phyloP scores from a whole-genome alignment of 768 basidiomycete genomes.

The Dendrothele bispora region DNA sequence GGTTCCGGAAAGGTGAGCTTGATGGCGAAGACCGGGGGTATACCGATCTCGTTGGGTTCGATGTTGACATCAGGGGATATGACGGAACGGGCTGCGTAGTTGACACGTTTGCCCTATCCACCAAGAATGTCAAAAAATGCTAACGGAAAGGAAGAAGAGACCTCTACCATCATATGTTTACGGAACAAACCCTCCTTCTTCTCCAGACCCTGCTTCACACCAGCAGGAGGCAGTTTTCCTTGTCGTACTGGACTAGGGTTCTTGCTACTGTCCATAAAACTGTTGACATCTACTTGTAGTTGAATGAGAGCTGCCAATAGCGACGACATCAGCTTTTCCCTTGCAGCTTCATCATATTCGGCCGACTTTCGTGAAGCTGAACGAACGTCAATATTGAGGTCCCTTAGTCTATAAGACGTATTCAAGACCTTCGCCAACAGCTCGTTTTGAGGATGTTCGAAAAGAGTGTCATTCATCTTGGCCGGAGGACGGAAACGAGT shows the following conservation, averaged over 20 bases:
- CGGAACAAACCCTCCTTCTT: conserved; percentile 99
- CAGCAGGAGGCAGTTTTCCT: conserved; percentile 88
- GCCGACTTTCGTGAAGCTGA: conserved; percentile 61
- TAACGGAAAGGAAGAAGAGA: neutral
- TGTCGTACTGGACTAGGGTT: conserved; percentile 84
- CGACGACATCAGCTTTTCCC: conserved; percentile 58
- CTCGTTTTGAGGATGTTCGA: conserved; percentile 96
- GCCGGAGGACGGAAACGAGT: conserved; percentile 95
- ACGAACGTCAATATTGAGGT: conserved; percentile 67
- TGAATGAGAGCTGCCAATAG: conserved; percentile 85
- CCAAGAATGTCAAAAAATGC: conserved; percentile 3
- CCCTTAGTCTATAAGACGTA: conserved; percentile 78
- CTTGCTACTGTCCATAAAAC: conserved; percentile 95
- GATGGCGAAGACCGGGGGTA: conserved; percentile 95
- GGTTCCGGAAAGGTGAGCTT: conserved; percentile 98
- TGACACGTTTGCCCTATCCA: conserved; percentile 97
- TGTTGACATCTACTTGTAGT: conserved; percentile 93
- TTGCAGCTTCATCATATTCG: conserved; percentile 46
- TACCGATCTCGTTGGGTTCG: conserved; percentile 97
- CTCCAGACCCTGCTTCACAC: conserved; percentile 95
- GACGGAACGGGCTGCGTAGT: conserved; percentile 99
- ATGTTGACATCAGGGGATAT: conserved; percentile 99
- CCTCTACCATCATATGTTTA: conserved; percentile 97
- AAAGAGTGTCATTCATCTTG: conserved; percentile 86
- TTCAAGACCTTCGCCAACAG: conserved; percentile 77